Evolutionary conservation across 2,329 filamentous ascomycete genomes (phyloP).

Genomic region (Trichoderma asperellum): DNA sequence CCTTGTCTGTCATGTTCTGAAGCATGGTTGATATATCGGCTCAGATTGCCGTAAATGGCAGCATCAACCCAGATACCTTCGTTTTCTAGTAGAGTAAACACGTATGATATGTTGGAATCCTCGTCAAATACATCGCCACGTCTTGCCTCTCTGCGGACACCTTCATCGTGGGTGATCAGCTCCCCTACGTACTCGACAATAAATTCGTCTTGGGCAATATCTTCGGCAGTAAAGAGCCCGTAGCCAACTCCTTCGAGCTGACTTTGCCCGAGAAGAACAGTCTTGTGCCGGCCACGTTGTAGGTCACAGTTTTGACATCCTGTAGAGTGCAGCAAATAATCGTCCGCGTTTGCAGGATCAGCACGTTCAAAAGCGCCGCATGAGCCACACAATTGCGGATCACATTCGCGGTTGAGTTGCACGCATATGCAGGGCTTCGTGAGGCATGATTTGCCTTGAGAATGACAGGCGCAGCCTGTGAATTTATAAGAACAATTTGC

Average conservation of each 20-base stretch:
- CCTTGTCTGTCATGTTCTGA: conserved; percentile 54
- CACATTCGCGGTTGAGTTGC: conserved; percentile 76
- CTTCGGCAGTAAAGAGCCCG: conserved; percentile 72
- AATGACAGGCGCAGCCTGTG: conserved; percentile 67
- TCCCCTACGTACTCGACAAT: conserved; percentile 83
- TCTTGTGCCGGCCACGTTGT: conserved; percentile 68
- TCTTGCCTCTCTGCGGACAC: conserved; percentile 66
- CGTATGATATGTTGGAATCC: conserved; percentile 65
- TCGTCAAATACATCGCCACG: conserved; percentile 65
- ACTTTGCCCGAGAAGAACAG: conserved; percentile 70
- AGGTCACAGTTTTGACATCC: conserved; percentile 74
- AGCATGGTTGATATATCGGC: conserved; percentile 83
- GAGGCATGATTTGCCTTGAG: conserved; percentile 61
- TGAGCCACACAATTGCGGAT: conserved; percentile 71
- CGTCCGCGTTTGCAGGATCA: conserved; percentile 67
- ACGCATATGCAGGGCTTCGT: conserved; percentile 70
- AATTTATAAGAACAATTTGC: conserved; percentile 66
- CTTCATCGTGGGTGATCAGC: conserved; percentile 70
- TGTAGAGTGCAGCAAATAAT: conserved; percentile 57
- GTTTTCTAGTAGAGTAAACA: conserved; percentile 62
- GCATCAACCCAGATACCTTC: conserved; percentile 73
- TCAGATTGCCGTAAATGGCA: conserved; percentile 77
- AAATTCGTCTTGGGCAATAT: conserved; percentile 70
- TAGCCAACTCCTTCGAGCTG: conserved; percentile 71
- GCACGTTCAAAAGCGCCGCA: conserved; percentile 73